Conservation (phyloP, 1,139 yeast species). For the Diutina neorugosa region DNA sequence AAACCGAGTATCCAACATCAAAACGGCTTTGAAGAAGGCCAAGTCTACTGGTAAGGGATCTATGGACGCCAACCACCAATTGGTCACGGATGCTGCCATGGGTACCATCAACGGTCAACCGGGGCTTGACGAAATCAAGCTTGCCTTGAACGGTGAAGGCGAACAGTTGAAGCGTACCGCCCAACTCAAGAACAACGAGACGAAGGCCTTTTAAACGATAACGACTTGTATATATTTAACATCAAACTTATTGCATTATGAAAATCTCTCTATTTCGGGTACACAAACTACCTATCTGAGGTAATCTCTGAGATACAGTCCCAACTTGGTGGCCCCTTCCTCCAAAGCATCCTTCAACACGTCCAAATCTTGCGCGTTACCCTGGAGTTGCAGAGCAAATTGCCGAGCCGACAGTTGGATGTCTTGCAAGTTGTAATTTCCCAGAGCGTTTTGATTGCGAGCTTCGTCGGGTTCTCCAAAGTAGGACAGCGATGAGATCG, state of each 20-base stretch:
- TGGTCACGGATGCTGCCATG: slow-evolving; percentile 24
- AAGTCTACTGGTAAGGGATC: not conserved
- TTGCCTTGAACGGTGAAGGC: slow-evolving; percentile 21
- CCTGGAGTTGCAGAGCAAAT: slow-evolving; percentile 55
- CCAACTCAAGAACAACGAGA: not conserved
- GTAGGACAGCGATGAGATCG: slow-evolving; percentile 85
- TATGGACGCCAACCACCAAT: slow-evolving; percentile 17
- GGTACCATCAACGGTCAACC: slow-evolving; percentile 33
- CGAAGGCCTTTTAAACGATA: not conserved
- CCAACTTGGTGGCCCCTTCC: slow-evolving; percentile 83
- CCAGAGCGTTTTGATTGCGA: slow-evolving; percentile 11
- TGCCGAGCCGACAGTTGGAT: slow-evolving; percentile 54
- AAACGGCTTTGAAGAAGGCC: slow-evolving; percentile 16
- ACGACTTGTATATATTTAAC: not conserved
- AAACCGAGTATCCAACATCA: not conserved
- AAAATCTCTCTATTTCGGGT: not conserved
- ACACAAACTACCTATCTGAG: slow-evolving; percentile 31
- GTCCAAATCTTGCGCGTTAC: slow-evolving; percentile 78
- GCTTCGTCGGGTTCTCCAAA: slow-evolving; percentile 72
- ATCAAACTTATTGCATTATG: not conserved
- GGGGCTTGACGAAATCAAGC: slow-evolving; percentile 34
- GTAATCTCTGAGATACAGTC: slow-evolving; percentile 76
- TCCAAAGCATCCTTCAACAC: slow-evolving; percentile 88
- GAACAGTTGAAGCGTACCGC: slow-evolving; percentile 1
- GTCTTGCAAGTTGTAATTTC: slow-evolving; percentile 20